Base-by-base conservation (phyloP, 345 rosid genomes). In the Gossypium turneri region DNA sequence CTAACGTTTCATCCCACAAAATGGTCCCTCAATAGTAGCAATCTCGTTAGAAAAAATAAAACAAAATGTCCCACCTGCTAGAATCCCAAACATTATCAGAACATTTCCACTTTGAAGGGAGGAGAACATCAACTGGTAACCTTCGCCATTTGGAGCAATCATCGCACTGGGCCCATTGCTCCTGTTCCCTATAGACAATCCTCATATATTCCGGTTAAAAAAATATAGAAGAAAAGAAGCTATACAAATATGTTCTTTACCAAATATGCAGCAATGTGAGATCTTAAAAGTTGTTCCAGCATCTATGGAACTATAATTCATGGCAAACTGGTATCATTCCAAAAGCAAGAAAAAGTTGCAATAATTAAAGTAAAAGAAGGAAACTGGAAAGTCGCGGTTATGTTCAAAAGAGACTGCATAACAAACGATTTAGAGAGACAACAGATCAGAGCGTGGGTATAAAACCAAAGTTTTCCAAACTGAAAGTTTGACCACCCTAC, bases 131-230 rank as follows among this genome's bases (percentile, higher is more conserved):
- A 29, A 78, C 27, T 1, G 94, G 93, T 81, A 94, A 85, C 81
- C 86, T 86, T 85, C 97, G 78, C 98, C 97, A 94, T 83, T 90
- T 94, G 48, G 78, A 86, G 86, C 98, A 94, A 76, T 87, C 85
- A 72, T 94, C 98, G 71, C 98, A 94, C 64, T 86, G 88, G 50
- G 88, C 94, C 96, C 98, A 94, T 83, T 88, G 93, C 47, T 88
- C 97, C 52, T 82, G 88, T 65, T 74, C 87, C 80, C 97, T 94
- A 86, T 12, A 66, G 16, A 59, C 38, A 73, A 45, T 22, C 50
- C 29, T 48, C 64, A 60, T 12, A 50, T 69, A 74, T 73, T 75
- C 60, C 77, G 67, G 24, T n/a, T 53, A 29, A 17, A 78, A 7
- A 17, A 51, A 34, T 64, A 29, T 43, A 45, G 45, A 16, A 7